Base-by-base conservation (phyloP, 768 basidiomycete species). In the Boletus sp. region DNA sequence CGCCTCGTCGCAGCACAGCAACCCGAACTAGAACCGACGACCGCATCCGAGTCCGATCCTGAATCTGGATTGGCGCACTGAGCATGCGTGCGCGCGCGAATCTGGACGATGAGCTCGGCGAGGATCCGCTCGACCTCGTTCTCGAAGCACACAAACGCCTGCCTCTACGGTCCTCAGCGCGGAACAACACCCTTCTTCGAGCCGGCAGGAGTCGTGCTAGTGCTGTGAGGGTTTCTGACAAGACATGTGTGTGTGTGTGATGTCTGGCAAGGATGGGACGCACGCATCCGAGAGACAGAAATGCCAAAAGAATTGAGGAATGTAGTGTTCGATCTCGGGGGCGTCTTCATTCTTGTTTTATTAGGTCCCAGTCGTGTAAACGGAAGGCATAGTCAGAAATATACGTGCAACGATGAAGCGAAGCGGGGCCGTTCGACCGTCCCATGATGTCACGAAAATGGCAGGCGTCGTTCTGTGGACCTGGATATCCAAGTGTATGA, bases 261-360 rank as follows among this genome's bases (percentile, higher is more conserved):
- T 15, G n/a, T 5, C 1, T 30, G 9, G 2, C n/a, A 2, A 28
- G 12, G 14, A n/a, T 0, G 8, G 29, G 53, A 71, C 80, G 39
- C 64, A 78, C 78, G 62, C 68, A 46, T 72, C 65, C 37, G 79
- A 76, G 12, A 82, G 66, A 81, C 81, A 83, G 56, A 82, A 76
- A 15, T 75, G 74, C 75, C 77, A 78, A 12, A 82, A 56, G 62
- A 82, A 82, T 17, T 65, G 67, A 28, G 81, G 81, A 32, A 80
- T 64, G 57, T 81, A 78, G 14, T 71, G 73, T 28, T 70, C 68
- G 39, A 76, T 63, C 14, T 67, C 66, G 20, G 48, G 32, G 11
- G 46, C 3, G 37, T 48, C 48, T n/a, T n/a, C n/a, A n/a, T n/a
- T n/a, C n/a, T n/a, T n/a, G n/a, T n/a, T n/a, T n/a, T n/a, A n/a